Conservation (phyloP, 306 rosid genomes). For the Citrullus colocynthis region DNA sequence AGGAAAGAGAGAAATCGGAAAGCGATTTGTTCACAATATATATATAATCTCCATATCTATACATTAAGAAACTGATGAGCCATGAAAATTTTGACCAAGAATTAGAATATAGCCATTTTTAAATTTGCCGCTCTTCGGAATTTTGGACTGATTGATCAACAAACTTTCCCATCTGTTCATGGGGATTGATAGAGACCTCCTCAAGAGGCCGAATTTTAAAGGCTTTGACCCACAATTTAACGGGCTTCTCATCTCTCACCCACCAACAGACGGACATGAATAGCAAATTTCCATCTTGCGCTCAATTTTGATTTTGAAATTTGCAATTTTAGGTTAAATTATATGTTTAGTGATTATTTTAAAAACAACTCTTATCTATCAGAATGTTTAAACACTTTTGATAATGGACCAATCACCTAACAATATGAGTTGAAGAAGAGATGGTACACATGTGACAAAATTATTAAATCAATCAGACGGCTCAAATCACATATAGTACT, state of each 20-base stretch:
- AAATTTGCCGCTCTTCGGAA: background rate
- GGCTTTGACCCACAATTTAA: no score
- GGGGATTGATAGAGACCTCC: background rate
- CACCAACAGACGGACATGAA: background rate
- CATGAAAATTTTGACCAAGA: background rate
- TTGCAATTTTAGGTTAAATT: no score
- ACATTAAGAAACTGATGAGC: background rate
- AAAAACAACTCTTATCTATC: no score
- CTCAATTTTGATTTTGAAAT: background rate
- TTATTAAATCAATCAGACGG: no score
- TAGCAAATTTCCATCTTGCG: background rate
- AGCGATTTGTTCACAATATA: background rate
- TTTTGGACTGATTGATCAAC: background rate
- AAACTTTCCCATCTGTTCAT: background rate
- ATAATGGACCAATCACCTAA: no score
- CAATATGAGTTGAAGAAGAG: no score
- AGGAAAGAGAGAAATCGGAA: background rate
- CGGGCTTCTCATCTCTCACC: no score
- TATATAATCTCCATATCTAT: background rate
- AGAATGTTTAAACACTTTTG: no score
- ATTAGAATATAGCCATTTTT: background rate
- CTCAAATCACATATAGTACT: no score
- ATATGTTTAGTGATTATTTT: no score
- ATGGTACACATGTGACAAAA: no score
- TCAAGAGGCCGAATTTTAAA: background rate